Percentiles rank a stretch among this genome's conserved stretches.
Evolutionary conservation across 2,329 filamentous ascomycete species (phyloP).

Genomic region (Botrytis deweyae): DNA sequence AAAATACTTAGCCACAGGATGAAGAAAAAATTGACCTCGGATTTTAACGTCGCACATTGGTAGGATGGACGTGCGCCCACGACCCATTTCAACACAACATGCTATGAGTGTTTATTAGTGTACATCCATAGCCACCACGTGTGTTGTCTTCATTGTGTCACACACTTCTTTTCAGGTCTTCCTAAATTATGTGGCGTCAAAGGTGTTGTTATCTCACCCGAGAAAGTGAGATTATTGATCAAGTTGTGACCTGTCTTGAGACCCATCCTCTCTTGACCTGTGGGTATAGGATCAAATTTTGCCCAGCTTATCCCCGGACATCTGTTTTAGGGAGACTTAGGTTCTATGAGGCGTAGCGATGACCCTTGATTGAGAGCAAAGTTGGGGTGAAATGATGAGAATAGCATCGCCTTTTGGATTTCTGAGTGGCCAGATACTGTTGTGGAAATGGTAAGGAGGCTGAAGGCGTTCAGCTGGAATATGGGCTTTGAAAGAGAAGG

Average conservation of each 20-base stretch:
- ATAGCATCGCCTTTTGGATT: not conserved
- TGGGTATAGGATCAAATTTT: not conserved
- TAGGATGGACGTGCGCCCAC: not conserved
- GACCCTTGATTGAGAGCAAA: not conserved
- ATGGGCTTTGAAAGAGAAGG: not conserved
- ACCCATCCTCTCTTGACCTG: not conserved
- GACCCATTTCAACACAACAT: not conserved
- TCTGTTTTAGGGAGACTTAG: not conserved
- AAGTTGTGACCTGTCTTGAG: not conserved
- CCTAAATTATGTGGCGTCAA: conserved; percentile 4
- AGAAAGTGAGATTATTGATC: not conserved
- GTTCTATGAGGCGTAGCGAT: not conserved
- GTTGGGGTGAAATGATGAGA: not conserved
- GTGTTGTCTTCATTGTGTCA: not conserved
- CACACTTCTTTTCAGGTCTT: conserved; percentile 1
- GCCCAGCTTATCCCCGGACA: not conserved
- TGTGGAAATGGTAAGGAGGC: not conserved
- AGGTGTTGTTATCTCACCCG: not conserved
- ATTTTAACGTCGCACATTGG: not conserved
- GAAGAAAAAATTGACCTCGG: not conserved
- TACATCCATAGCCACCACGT: not conserved
- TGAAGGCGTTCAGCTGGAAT: not conserved
- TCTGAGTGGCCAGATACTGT: not conserved
- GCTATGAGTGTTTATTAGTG: not conserved
- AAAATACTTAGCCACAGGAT: not conserved